Evolutionary conservation across 176 grass and related monocot genomes (phyloP).

Genomic region (Elaeis guineensis): DNA sequence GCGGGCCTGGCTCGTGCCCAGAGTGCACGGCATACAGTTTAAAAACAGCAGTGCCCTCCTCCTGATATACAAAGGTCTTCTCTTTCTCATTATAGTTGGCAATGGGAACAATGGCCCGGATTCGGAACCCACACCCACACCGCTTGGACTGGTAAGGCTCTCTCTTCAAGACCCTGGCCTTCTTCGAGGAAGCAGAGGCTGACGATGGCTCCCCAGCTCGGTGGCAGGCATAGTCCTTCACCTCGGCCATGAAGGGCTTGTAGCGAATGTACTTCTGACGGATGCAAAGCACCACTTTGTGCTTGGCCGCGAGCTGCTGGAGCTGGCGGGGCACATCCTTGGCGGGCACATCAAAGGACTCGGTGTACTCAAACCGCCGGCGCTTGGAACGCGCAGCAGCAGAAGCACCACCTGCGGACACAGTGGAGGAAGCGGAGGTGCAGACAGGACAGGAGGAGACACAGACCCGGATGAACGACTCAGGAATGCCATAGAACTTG

Average conservation of each 20-base stretch:
- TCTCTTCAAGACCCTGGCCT: conserved; percentile 63
- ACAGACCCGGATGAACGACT: conserved; percentile 94
- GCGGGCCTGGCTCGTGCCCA: conserved; percentile 85
- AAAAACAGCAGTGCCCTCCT: conserved; percentile 92
- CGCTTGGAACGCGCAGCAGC: conserved; percentile 38
- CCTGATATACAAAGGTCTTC: conserved; percentile 92
- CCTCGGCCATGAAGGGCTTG: conserved; percentile 97
- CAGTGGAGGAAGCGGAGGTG: conserved; percentile 35
- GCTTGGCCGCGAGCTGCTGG: conserved; percentile 88
- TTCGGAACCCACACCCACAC: conserved; percentile 94
- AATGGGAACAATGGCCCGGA: conserved; percentile 94
- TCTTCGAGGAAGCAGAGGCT: conserved; percentile 35
- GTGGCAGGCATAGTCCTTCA: conserved; percentile 98
- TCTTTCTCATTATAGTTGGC: conserved; percentile 96
- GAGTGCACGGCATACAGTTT: conserved; percentile 94
- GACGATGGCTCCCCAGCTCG: conserved; percentile 73
- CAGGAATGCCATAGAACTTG: conserved; percentile 98
- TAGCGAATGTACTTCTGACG: conserved; percentile 98
- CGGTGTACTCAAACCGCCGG: conserved; percentile 91
- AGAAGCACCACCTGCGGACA: too few species aligned
- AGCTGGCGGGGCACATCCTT: conserved; percentile 72
- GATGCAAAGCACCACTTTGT: conserved; percentile 97
- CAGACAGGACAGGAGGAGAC: conserved; percentile 72
- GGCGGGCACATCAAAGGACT: conserved; percentile 81
- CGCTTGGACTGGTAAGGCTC: conserved; percentile 98